Evolutionary conservation across 257 asterid species (phyloP).

Genomic region (Verbascum thapsus): DNA sequence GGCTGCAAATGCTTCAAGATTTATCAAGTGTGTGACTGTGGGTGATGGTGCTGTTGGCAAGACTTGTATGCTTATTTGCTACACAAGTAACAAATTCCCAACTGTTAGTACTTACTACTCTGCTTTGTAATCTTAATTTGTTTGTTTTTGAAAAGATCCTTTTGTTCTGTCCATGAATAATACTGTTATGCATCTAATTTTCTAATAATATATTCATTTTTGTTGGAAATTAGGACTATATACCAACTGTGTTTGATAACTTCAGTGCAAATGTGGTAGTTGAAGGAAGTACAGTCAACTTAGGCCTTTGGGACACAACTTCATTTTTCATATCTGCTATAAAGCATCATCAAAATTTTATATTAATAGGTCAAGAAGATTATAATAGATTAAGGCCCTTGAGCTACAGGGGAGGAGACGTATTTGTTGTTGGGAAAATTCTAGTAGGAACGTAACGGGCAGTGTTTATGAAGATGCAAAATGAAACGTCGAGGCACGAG

Average conservation of each 20-base stretch:
- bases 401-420: conserved; percentile 97
- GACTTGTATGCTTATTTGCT: conserved; percentile 98
- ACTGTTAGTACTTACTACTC: conserved; percentile 78
- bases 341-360: not conserved
- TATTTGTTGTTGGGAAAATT: too few species aligned
- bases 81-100: conserved; percentile 95
- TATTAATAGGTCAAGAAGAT: conserved; percentile 84
- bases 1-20: conserved; percentile 86
- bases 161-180: conserved; percentile 26
- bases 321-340: not conserved
- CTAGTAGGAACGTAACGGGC: too few species aligned
- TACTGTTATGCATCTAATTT: not conserved
- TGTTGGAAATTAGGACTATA: conserved; percentile 55
- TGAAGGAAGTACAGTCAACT: conserved; percentile 84
- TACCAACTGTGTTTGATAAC: conserved; percentile 80
- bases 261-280: conserved; percentile 97
- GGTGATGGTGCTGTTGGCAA: conserved; percentile 99
- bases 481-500: too few species aligned
- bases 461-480: too few species aligned
- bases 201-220: not conserved
- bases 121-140: too few species aligned
- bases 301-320: conserved; percentile 88
- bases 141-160: conserved; percentile 20
- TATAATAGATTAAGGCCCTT: conserved; percentile 92
- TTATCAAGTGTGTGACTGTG: conserved; percentile 97